phyloP scores from a whole-genome alignment of 2,329 filamentous ascomycete species.

The Penicillium sp. region DNA sequence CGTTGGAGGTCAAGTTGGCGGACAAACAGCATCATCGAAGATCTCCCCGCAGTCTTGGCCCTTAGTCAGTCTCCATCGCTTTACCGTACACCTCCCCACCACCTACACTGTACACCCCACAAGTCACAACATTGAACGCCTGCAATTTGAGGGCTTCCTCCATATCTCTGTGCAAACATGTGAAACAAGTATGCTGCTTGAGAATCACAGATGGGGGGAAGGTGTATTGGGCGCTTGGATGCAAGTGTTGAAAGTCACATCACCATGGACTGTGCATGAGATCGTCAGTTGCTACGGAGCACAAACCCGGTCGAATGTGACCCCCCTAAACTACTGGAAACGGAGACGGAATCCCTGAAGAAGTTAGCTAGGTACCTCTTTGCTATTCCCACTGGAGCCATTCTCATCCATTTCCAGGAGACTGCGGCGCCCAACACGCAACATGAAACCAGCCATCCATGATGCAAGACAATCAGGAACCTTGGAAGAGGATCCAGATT shows the following conservation, averaged over 20 bases:
- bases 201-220: not conserved
- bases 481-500: not conserved
- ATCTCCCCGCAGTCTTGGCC: constrained; percentile 20
- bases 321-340: not conserved
- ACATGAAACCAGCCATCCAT: not conserved
- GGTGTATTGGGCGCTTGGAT: not conserved
- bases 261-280: not conserved
- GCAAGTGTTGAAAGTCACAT: not conserved
- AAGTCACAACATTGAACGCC: not conserved
- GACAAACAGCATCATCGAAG: constrained; percentile 9
- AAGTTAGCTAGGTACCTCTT: not conserved
- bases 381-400: not conserved
- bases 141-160: not conserved
- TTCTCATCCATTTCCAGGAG: not conserved
- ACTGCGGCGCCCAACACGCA: not conserved
- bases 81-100: not conserved
- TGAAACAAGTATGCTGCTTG: not conserved
- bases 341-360: not conserved
- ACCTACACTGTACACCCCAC: not conserved
- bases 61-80: constrained; percentile 6
- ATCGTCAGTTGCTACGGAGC: not conserved
- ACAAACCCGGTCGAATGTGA: not conserved
- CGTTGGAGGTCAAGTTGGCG: constrained; percentile 13
- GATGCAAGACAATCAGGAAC: too few species aligned
- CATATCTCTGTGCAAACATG: not conserved